phyloP scores from a whole-genome alignment of 2,329 filamentous ascomycete species.

The Neonectria punicea region DNA sequence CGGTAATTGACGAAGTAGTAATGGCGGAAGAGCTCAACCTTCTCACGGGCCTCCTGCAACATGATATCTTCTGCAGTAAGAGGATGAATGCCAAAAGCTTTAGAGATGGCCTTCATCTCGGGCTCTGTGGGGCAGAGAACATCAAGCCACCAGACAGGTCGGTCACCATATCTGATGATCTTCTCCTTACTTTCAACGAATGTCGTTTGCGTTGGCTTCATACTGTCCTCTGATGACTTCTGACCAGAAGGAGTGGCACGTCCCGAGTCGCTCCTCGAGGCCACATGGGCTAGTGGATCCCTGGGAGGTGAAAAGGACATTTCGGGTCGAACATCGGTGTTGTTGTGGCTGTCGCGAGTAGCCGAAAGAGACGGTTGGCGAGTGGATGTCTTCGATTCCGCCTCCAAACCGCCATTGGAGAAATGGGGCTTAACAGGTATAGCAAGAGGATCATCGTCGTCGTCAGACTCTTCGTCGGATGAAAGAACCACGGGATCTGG shows the following conservation, averaged over 20 bases:
- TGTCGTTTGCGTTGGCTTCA: conserved; percentile 31
- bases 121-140: conserved; percentile 89
- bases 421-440: conserved; percentile 38
- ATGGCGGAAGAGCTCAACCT: conserved; percentile 95
- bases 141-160: conserved; percentile 97
- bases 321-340: conserved; percentile 29
- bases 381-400: conserved; percentile 57
- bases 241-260: conserved; percentile 59
- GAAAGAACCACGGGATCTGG: conserved; percentile 83
- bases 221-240: conserved; percentile 50
- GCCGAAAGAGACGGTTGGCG: conserved; percentile 58
- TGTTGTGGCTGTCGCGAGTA: conserved; percentile 38
- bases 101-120: conserved; percentile 94
- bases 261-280: conserved; percentile 52
- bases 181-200: conserved; percentile 48
- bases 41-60: conserved; percentile 96
- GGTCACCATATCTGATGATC: conserved; percentile 74
- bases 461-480: conserved; percentile 78
- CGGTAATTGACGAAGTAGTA: conserved; percentile 99
- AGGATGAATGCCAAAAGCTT: conserved; percentile 95
- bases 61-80: conserved; percentile 96
- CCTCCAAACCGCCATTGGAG: conserved; percentile 44
- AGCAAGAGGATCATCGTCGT: conserved; percentile 56
- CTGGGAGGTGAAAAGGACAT: conserved; percentile 45
- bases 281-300: conserved; percentile 44